phyloP scores from a whole-genome alignment of 495 filamentous ascomycete species.

The Xylaria sp. region DNA sequence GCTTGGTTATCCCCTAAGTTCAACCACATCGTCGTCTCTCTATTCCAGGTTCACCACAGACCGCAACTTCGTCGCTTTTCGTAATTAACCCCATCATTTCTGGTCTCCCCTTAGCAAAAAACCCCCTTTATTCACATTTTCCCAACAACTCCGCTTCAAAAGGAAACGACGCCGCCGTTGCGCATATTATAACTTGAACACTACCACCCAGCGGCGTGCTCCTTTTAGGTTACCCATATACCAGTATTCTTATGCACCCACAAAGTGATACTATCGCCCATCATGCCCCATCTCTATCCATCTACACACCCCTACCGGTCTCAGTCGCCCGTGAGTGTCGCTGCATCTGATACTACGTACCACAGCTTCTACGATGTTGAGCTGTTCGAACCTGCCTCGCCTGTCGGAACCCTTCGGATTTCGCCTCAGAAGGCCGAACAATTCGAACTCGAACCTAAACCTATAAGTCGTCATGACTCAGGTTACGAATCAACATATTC shows the following conservation, averaged over 20 bases:
- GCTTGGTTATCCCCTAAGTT: slow-evolving; percentile 12
- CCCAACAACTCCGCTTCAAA: slow-evolving; percentile 3
- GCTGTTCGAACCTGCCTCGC: slow-evolving; percentile 39
- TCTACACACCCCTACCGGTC: slow-evolving; percentile 42
- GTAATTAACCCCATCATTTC: slow-evolving; percentile 23
- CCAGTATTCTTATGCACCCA: slow-evolving; percentile 23
- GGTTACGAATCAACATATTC: slow-evolving; percentile 55
- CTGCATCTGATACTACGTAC: slow-evolving; percentile 52
- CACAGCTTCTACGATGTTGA: slow-evolving; percentile 57
- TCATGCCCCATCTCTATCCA: slow-evolving; percentile 44
- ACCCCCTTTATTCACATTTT: neutral
- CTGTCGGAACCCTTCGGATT: slow-evolving; percentile 18
- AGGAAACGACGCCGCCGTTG: neutral
- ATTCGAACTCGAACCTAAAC: slow-evolving; percentile 32
- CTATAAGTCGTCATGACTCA: slow-evolving; percentile 56
- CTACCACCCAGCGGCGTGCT: neutral
- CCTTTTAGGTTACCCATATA: neutral
- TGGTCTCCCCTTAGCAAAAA: neutral
- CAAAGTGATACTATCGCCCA: slow-evolving; percentile 22
- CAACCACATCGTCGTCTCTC: slow-evolving; percentile 13
- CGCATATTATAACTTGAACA: neutral
- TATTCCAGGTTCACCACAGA: slow-evolving; percentile 19
- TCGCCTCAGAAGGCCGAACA: slow-evolving; percentile 30
- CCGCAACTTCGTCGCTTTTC: slow-evolving; percentile 15
- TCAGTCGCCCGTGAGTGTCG: slow-evolving; percentile 49